Evolutionary conservation across 202 grass and related monocot species (phyloP).

Genomic region (Dendrocalamus latiflorus): DNA sequence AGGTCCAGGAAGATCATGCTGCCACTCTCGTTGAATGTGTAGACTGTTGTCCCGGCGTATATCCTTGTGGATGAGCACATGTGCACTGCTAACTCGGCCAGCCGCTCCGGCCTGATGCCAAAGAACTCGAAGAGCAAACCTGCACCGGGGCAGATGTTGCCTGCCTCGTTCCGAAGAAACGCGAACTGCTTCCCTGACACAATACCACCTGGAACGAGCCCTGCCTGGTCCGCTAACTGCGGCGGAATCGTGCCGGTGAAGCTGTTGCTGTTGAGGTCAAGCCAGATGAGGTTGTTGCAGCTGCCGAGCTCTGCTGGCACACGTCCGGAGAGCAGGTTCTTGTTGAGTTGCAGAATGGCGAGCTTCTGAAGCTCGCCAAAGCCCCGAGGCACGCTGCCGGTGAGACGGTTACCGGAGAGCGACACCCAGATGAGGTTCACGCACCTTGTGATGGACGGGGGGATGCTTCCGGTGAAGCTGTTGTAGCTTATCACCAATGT

Average conservation of each 20-base stretch:
- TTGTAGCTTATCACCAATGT: slow-evolving; percentile 95
- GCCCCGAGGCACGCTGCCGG: slow-evolving; percentile 48
- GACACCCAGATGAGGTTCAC: slow-evolving; percentile 85
- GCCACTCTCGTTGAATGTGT: slow-evolving; percentile 54
- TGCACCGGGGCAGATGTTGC: too few relatives aligned
- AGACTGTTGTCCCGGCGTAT: slow-evolving; percentile 68
- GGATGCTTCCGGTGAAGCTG: slow-evolving; percentile 55
- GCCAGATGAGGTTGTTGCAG: too few relatives aligned
- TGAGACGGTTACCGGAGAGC: slow-evolving; percentile 64
- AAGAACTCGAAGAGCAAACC: slow-evolving; percentile 96
- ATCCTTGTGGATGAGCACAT: slow-evolving; percentile 76
- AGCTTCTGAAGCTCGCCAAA: slow-evolving; percentile 70
- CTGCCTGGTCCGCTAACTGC: slow-evolving; percentile 65
- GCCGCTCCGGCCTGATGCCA: slow-evolving; percentile 64
- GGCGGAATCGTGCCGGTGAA: too few relatives aligned
- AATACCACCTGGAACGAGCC: slow-evolving; percentile 61
- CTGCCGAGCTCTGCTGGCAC: too few relatives aligned
- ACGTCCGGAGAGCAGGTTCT: too few relatives aligned
- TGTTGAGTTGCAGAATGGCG: slow-evolving; percentile 87
- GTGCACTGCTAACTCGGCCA: slow-evolving; percentile 62
- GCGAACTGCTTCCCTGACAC: slow-evolving; percentile 93
- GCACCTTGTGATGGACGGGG: slow-evolving; percentile 53
- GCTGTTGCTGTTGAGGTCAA: too few relatives aligned
- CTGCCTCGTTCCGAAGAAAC: slow-evolving; percentile 85
- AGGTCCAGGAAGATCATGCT: slow-evolving; percentile 99